Conservation (phyloP, 83 land plant species). For the Thuja plicata region DNA sequence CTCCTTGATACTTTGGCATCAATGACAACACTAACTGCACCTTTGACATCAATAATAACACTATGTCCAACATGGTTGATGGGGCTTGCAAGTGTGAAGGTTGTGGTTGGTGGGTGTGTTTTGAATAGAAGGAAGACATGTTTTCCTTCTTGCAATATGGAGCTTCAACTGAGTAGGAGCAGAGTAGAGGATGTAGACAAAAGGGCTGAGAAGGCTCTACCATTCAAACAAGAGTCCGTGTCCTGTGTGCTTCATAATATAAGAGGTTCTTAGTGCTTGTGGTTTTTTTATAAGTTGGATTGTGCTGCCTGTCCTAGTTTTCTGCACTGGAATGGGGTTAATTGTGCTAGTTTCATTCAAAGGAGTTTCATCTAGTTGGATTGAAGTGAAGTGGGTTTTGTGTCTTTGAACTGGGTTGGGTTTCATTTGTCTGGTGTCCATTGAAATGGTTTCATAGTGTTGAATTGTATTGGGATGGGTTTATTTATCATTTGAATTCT, state of each 20-base stretch:
- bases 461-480: background rate
- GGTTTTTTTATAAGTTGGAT: background rate
- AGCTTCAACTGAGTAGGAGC: background rate
- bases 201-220: too few relatives aligned
- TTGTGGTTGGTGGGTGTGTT: background rate
- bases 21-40: too few relatives aligned
- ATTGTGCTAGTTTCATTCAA: background rate
- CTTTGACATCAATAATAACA: too few relatives aligned
- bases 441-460: background rate
- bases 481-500: background rate
- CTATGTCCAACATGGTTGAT: background rate
- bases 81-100: background rate
- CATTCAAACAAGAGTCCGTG: slow-evolving; percentile 40
- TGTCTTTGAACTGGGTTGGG: background rate
- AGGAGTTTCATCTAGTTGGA: background rate
- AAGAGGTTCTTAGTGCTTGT: slow-evolving; percentile 19
- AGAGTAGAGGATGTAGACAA: slow-evolving; percentile 24
- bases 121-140: background rate
- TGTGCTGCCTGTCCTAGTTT: background rate
- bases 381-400: background rate
- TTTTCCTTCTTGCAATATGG: slow-evolving; percentile 3
- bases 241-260: slow-evolving; percentile 45
- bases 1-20: too few relatives aligned
- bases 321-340: background rate
- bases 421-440: background rate